Conservation (phyloP, 345 rosid species). For the Dovyalis caffra region DNA sequence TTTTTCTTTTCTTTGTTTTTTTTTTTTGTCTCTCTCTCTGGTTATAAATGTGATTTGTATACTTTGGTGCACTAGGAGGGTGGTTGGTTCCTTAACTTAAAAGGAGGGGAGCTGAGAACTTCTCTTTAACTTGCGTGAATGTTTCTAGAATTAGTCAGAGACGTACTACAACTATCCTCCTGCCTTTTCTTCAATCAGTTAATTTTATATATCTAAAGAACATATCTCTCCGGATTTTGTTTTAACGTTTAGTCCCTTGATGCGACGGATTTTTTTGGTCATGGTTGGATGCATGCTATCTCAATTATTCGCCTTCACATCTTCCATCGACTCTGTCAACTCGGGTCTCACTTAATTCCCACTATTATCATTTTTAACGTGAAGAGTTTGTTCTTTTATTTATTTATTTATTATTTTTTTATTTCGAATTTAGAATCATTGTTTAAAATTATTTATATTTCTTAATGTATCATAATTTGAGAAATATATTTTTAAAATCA, state of each 20-base stretch:
- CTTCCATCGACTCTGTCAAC: no score
- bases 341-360: no score
- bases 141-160: slow-evolving; percentile 14
- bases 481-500: no score
- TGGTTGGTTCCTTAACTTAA: slow-evolving; percentile 17
- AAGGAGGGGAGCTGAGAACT: slow-evolving; percentile 18
- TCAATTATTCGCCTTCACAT: not conserved
- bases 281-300: slow-evolving; percentile 14
- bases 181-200: slow-evolving; percentile 3
- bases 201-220: not conserved
- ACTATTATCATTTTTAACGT: no score
- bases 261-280: slow-evolving; percentile 25
- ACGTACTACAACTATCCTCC: slow-evolving; percentile 12
- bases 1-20: no score
- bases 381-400: no score
- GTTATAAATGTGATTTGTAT: slow-evolving; percentile 11
- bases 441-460: not conserved
- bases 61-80: not conserved
- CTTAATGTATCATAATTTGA: no score
- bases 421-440: not conserved
- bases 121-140: not conserved
- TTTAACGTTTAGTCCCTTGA: slow-evolving; percentile 7
- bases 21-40: no score
- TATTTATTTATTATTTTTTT: not conserved
- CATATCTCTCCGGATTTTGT: slow-evolving; percentile 3